Percentiles rank a stretch among this genome's conserved stretches.
Conservation (phyloP, 1,139 yeast genomes). For the Pichia sp. region DNA sequence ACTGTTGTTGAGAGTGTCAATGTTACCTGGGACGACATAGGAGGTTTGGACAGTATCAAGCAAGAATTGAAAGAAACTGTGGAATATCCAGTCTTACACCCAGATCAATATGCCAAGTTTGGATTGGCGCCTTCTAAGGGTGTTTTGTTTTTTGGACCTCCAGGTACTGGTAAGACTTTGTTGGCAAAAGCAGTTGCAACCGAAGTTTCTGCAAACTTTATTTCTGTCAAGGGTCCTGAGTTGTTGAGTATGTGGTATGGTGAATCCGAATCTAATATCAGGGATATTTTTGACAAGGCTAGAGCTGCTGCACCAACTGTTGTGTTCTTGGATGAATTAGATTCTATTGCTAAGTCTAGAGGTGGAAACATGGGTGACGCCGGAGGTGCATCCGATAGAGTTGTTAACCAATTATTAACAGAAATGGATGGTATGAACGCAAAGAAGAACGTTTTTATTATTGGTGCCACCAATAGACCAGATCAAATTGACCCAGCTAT, state of each 20-base stretch:
- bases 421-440: constrained; percentile 99
- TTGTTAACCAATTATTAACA: constrained; percentile 93
- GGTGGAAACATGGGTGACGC: constrained; percentile 93
- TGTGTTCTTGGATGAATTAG: constrained; percentile 94
- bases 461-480: constrained; percentile 99
- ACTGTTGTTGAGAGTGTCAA: constrained; percentile 98
- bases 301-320: constrained; percentile 99
- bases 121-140: constrained; percentile 98
- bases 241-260: constrained; percentile 98
- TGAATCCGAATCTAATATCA: constrained; percentile 94
- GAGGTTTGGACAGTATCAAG: constrained; percentile 94
- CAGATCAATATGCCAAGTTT: constrained; percentile 96
- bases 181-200: constrained; percentile 98
- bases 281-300: constrained; percentile 97
- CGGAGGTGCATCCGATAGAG: constrained; percentile 98
- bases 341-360: constrained; percentile 96
- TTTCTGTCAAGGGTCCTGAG: constrained; percentile 96
- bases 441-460: constrained; percentile 95
- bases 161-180: constrained; percentile 98
- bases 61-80: constrained; percentile 97
- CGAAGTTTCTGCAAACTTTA: constrained; percentile 94
- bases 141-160: constrained; percentile 97
- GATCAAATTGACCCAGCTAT: constrained; percentile 98
- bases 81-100: constrained; percentile 96
- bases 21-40: constrained; percentile 97